Percentiles rank a stretch among this genome's conserved stretches.
Conservation (phyloP, 768 basidiomycete species). For the Phylloporus sp. region DNA sequence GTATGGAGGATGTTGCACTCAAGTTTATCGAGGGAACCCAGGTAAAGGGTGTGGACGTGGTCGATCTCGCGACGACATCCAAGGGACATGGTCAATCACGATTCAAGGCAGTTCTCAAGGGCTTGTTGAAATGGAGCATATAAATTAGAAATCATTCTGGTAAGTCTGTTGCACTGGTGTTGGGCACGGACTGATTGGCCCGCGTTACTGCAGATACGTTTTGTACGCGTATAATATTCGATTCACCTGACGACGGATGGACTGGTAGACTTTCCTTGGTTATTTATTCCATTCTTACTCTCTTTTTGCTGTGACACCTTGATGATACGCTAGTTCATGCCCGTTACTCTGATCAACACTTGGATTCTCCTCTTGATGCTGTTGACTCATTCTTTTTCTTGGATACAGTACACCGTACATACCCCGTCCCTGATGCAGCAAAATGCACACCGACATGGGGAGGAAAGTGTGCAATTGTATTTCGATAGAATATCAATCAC, state of each 20-base stretch:
- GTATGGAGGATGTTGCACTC: constrained; percentile 8
- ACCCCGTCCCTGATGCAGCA: neutral
- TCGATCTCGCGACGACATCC: neutral
- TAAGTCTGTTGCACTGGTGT: neutral
- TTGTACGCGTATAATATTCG: neutral
- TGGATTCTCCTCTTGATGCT: neutral
- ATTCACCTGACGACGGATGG: neutral
- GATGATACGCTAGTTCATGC: neutral
- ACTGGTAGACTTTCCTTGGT: neutral
- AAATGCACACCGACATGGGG: neutral
- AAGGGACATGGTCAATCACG: constrained; percentile 9
- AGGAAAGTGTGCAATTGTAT: neutral
- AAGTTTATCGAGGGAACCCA: constrained; percentile 13
- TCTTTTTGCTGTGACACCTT: neutral
- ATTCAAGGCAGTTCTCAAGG: constrained; percentile 16
- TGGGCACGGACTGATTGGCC: neutral
- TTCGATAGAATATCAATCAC: neutral
- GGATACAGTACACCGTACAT: neutral
- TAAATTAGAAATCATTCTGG: neutral
- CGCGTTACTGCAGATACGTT: neutral
- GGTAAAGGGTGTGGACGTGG: neutral
- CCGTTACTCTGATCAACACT: neutral
- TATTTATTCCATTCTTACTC: neutral
- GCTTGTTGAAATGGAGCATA: constrained; percentile 13
- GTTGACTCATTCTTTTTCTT: neutral